Base-by-base conservation (phyloP, 140 eudicot genomes). In the Flaveria floridana region DNA sequence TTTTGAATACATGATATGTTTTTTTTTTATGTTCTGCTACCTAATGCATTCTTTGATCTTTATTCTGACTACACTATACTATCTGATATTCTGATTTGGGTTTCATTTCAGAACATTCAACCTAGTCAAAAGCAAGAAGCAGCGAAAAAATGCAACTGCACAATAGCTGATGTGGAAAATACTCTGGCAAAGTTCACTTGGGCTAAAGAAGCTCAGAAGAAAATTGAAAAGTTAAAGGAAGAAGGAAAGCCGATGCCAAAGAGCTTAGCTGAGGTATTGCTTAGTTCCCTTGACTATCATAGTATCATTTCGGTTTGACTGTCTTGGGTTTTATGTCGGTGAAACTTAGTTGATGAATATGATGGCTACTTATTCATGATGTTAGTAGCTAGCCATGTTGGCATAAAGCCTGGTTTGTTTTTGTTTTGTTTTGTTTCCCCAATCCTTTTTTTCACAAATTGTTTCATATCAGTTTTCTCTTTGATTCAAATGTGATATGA, bases 241-340 rank as follows among this genome's bases (percentile, higher is more conserved):
- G 96, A 92, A 84, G 98, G 98, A 79, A 92, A 92, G 72, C 98
- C 98, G 18, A 72, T 89, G 87, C 98, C 98, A 50, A 92, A 80
- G 86, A 87, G 76, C 76, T 57, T 92, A 87, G 89, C 83, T 15
- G 98, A 89, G 98, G 98, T 92, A 89, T 42, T 65, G 16, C 47
- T 76, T 41, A 51, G 26, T 19, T 28, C 14, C 18, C 58, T 42
- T 63, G 44, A 47, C 58, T 67, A 74, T 66, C 71, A 39, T 41
- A 47, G 57, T 67, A 74, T 66, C 71, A 39, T 41, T 41, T 66
- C 26, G 3, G 52, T 65, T 65, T 9, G 37, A 59, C 55, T 34
- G 46, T 46, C 13, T 5, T 51, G 65, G 20, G 37, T n/a, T 47
- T 47, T 47, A 25, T 26, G 53, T 44, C 6, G 14, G 52, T 70